phyloP scores from a whole-genome alignment of 2,329 filamentous ascomycete genomes.

The Calonectria ilicicola region DNA sequence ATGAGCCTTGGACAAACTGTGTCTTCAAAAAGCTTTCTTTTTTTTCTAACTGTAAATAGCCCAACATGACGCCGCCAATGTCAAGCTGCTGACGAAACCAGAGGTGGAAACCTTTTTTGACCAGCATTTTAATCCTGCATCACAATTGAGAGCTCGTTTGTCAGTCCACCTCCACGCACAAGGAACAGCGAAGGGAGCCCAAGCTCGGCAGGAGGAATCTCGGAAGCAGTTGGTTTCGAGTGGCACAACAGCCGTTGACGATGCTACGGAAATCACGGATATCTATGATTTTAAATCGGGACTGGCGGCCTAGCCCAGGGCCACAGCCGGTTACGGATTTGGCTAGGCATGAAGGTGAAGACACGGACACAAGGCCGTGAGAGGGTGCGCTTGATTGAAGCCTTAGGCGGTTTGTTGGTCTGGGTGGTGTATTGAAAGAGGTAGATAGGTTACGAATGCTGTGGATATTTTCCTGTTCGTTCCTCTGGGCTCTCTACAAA shows the following conservation, averaged over 20 bases:
- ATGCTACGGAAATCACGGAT: conserved; percentile 76
- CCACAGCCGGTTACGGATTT: conserved; percentile 80
- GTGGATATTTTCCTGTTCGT: no score
- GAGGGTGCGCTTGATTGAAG: no score
- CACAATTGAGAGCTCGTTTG: conserved; percentile 79
- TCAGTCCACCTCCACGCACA: conserved; percentile 87
- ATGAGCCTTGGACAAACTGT: neutral
- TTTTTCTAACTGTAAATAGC: conserved; percentile 56
- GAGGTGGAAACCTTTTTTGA: conserved; percentile 86
- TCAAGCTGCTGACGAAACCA: conserved; percentile 80
- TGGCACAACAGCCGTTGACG: conserved; percentile 54
- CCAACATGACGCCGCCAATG: conserved; percentile 79
- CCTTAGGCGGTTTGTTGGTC: no score
- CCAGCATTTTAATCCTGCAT: conserved; percentile 80
- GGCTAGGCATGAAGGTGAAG: conserved; percentile 88
- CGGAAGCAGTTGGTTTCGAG: conserved; percentile 53
- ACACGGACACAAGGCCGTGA: conserved; percentile 83
- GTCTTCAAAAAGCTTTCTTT: neutral
- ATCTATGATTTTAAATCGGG: conserved; percentile 84
- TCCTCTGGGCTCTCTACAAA: no score
- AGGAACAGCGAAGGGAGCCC: conserved; percentile 59
- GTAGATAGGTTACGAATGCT: no score
- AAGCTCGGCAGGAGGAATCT: conserved; percentile 60
- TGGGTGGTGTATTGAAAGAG: no score
- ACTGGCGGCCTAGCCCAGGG: conserved; percentile 78